Base-by-base conservation (phyloP, 139 green algal species). In the Astrephomene gubernaculifera region DNA sequence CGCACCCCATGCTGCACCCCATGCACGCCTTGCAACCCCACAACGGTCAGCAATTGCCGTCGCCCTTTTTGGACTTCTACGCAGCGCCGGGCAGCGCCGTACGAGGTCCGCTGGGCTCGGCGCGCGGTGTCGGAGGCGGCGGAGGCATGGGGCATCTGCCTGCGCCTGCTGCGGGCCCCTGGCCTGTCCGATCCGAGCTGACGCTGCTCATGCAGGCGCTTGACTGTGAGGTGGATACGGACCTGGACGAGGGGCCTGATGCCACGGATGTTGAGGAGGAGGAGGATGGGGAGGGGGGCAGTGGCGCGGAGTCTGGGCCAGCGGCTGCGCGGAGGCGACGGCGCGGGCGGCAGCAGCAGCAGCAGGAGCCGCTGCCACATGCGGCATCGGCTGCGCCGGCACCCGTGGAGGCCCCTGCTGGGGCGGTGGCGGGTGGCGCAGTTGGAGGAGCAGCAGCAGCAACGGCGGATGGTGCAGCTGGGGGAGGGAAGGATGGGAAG, bases 181-280 rank as follows among this genome's bases (percentile, higher is more conserved):
- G 52, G 73, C 36, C 38, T 35, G 38, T 69, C 21, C 52, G 73
- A 35, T 69, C 49, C 2, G 74, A 82, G 60, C 76, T 83, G 60
- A 36, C 60, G 39, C 6, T 83, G 27, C 60, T 72, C 39, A 41
- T 83, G 39, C 35, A 54, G 27, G 38, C 57, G 0, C 21, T 84
- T 21, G 78, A 84, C 4, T 22, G 8, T 3, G 78, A 84, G 78
- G 39, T 64, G 54, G 78, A 84, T 25, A 84, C 78, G 43, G 78
- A 84, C 41, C 14, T 49, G 21, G 78, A 84, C 31, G 78, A 84
- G 43, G 78, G 78, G 1, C 43, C 63, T 31, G 78, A 84, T 10
- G 78, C 78, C 21, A 84, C 78, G 4, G 78, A 84, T 33, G 21
- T 83, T 8, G 73, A 81, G 53, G 35, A 52, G 8, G 24, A 41